Evolutionary conservation across 176 grass and related monocot genomes (phyloP), one percentile per base, ranked within the genome.

Genomic region (Saccharum officinarum): DNA sequence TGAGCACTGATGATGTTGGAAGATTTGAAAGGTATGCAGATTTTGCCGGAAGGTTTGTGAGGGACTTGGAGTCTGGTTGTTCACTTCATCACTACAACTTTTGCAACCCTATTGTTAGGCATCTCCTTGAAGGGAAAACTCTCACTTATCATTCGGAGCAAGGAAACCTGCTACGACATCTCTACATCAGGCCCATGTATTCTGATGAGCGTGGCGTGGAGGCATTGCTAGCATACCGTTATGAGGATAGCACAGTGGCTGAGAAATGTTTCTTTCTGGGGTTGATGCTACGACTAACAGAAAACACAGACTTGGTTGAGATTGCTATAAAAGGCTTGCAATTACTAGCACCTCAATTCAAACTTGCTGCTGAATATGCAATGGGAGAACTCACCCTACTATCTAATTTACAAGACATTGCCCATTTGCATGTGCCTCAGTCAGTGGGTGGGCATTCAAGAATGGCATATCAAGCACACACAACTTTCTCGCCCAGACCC

Each of bases 221-320:
- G 31, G 73, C 45, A 20, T 0, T 0, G 3, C 2, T 76, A 6
- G 0, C 0, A 0, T 67, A 59, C 10, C 16, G 4, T 4, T 77
- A 39, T 1, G 10, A 15, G 10, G 52, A 77, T 34, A 13, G 18
- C 18, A 3, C 22, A 22, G 6, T 12, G 3, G 15, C 26, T 0
- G 78, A 80, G 30, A 50, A 38, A 52, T 7, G 20, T 4, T 81
- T 69, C 6, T 0, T 1, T 2, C 30, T 68, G 14, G 3, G 0
- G 0, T 1, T 81, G 5, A 1, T 52, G 0, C 10, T 81, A 8
- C 44, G 63, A 2, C 28, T 81, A 3, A 33, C 3, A 5, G 47
- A 50, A 50, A 50, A 14, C 47, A 50, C 47, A 6, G 47, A 50
- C 14, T 5, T 81, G 3, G 6, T 54, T 16, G 44, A 17, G 1